A percentile compares a stretch with the other conserved stretches of the same genome.
Evolutionary conservation across 768 basidiomycete genomes (phyloP).

Genomic region (Boletus fagicola): DNA sequence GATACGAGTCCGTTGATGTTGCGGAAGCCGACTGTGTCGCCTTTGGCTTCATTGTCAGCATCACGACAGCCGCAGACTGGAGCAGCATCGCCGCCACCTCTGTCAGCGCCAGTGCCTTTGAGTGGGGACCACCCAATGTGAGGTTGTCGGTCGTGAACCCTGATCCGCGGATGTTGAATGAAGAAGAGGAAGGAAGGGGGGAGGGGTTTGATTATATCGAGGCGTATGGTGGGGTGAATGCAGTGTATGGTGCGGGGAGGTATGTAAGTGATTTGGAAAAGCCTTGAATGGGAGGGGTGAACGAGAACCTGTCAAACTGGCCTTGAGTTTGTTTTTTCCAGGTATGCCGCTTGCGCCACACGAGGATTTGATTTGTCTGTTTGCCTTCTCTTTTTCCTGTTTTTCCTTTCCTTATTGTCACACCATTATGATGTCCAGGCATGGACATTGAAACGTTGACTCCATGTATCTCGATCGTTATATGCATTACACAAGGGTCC

Average conservation of each 20-base stretch:
- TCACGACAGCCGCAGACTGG: constrained; percentile 5
- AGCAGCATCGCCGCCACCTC: constrained; percentile 30
- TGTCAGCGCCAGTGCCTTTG: constrained; percentile 4
- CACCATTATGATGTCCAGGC: constrained; percentile 6
- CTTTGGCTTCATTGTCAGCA: constrained; percentile 30
- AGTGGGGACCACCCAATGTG: constrained; percentile 8
- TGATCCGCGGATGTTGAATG: constrained; percentile 27
- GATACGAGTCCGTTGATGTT: constrained; percentile 49
- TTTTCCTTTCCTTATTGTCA: constrained; percentile 9
- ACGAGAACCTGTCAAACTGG: background rate
- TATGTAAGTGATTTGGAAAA: constrained; percentile 48
- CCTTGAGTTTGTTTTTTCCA: background rate
- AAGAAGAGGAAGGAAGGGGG: constrained; percentile 31
- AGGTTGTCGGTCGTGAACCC: constrained; percentile 30
- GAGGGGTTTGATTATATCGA: constrained; percentile 58
- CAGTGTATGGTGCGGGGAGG: constrained; percentile 42
- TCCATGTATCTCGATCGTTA: background rate
- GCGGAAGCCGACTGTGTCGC: constrained; percentile 42
- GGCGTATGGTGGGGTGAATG: constrained; percentile 43
- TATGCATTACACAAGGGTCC: too few relatives aligned
- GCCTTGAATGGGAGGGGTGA: background rate
- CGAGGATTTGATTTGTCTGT: background rate
- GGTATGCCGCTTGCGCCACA: too few relatives aligned
- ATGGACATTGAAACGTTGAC: background rate
- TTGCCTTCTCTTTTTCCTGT: background rate